Conservation (phyloP, 305 asterid genomes). For the Caryopteris hybrid region DNA sequence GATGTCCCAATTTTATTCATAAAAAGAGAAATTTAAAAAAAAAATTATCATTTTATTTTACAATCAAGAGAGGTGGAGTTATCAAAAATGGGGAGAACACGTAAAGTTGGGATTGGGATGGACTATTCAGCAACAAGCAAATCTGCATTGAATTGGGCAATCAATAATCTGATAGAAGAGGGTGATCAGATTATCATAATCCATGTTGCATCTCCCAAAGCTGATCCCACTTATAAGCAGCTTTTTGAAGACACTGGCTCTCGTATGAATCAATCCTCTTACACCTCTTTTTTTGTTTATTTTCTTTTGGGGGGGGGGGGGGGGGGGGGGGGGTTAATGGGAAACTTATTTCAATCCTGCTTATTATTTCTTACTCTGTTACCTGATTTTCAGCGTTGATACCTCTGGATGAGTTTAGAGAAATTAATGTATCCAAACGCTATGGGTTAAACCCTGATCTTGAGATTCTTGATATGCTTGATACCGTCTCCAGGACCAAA, state of each 20-base stretch:
- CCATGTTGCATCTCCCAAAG: conserved; percentile 67
- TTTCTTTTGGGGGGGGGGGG: too few species aligned
- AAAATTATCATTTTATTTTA: too few species aligned
- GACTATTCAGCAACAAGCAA: conserved; percentile 74
- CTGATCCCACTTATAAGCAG: conserved; percentile 59
- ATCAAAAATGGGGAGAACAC: conserved; percentile 35
- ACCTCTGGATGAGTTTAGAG: conserved; percentile 62
- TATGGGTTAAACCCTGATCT: conserved; percentile 70
- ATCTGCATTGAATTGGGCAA: conserved; percentile 60
- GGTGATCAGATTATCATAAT: conserved; percentile 55
- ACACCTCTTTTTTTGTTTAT: background rate
- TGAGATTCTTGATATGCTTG: conserved; percentile 68
- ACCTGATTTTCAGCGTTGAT: conserved; percentile 55
- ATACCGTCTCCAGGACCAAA: conserved; percentile 33
- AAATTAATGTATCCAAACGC: conserved; percentile 41
- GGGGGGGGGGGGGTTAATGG: too few species aligned
- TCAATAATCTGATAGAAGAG: conserved; percentile 46
- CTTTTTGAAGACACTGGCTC: conserved; percentile 76
- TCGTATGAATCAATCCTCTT: conserved; percentile 25
- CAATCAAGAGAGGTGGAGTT: too few species aligned
- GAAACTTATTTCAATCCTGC: background rate
- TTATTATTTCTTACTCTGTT: background rate
- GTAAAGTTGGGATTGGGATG: conserved; percentile 61
- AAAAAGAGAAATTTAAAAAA: too few species aligned
- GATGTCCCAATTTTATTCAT: background rate